Evolutionary conservation across 352 stramenopile genomes (phyloP).

Genomic region (Pythium volutum): DNA sequence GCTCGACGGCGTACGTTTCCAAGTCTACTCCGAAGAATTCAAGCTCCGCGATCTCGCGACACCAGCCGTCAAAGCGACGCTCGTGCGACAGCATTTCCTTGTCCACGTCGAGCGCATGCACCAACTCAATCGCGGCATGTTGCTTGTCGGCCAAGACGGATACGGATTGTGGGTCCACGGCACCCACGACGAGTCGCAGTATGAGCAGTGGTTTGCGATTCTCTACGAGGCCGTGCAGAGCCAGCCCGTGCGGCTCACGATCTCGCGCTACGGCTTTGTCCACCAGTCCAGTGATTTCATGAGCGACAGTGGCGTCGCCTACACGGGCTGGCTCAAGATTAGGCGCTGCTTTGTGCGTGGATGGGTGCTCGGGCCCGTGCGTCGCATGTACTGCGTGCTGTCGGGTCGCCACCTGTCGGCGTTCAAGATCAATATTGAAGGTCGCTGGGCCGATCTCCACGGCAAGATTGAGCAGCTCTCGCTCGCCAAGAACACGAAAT

Average conservation of each 20-base stretch:
- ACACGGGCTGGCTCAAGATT: conserved; percentile 34
- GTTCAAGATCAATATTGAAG: conserved; percentile 43
- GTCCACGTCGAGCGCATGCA: conserved; percentile 37
- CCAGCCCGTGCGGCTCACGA: conserved; percentile 8
- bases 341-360: conserved; percentile 16
- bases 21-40: conserved; percentile 22
- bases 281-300: conserved; percentile 15
- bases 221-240: conserved; percentile 21
- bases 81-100: conserved; percentile 17
- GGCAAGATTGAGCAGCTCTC: conserved; percentile 25
- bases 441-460: conserved; percentile 34
- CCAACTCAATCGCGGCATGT: conserved; percentile 39
- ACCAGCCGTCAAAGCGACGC: neutral
- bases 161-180: conserved; percentile 38
- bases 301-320: neutral
- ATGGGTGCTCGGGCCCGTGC: conserved; percentile 17
- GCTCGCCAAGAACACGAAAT: conserved; percentile 13
- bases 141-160: conserved; percentile 30
- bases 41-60: neutral
- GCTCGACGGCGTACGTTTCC: conserved; percentile 34
- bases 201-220: conserved; percentile 37
- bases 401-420: conserved; percentile 26
- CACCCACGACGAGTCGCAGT: conserved; percentile 29
- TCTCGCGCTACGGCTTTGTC: conserved; percentile 18
- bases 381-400: conserved; percentile 38